Percentiles rank a stretch among this genome's conserved stretches.
Conservation (phyloP, 441 rosid species). For the Jatropha multifida region DNA sequence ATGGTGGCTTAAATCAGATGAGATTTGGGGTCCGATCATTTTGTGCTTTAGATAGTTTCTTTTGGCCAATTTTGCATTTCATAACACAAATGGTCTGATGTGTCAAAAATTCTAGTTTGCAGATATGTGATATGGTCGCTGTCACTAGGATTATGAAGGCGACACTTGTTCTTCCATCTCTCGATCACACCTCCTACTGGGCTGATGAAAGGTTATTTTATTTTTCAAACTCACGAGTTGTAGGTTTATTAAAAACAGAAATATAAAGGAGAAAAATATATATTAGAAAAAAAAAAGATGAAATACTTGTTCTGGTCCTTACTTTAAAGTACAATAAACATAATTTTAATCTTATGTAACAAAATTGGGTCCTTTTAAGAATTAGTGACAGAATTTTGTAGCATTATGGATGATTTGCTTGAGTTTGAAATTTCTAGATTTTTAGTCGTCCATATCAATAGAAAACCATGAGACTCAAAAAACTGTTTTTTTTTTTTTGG, state of each 20-base stretch:
- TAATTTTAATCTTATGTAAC: background rate
- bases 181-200: conserved; percentile 89
- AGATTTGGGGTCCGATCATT: conserved; percentile 97
- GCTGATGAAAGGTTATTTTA: conserved; percentile 71
- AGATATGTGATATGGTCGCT: conserved; percentile 98
- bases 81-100: conserved; percentile 38
- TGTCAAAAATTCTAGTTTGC: conserved; percentile 56
- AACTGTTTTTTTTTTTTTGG: no score
- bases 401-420: no score
- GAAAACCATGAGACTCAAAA: no score
- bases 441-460: background rate
- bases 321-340: background rate
- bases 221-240: background rate
- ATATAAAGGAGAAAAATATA: no score
- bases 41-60: conserved; percentile 30
- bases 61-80: conserved; percentile 15
- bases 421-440: background rate
- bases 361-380: no score
- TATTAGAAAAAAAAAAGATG: background rate
- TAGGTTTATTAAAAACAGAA: no score
- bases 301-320: background rate
- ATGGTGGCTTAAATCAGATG: conserved; percentile 99
- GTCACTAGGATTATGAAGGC: conserved; percentile 91
- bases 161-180: conserved; percentile 87
- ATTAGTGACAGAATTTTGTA: no score